Base-by-base conservation (phyloP, 2,329 filamentous ascomycete genomes). In the Alternaria rosae region DNA sequence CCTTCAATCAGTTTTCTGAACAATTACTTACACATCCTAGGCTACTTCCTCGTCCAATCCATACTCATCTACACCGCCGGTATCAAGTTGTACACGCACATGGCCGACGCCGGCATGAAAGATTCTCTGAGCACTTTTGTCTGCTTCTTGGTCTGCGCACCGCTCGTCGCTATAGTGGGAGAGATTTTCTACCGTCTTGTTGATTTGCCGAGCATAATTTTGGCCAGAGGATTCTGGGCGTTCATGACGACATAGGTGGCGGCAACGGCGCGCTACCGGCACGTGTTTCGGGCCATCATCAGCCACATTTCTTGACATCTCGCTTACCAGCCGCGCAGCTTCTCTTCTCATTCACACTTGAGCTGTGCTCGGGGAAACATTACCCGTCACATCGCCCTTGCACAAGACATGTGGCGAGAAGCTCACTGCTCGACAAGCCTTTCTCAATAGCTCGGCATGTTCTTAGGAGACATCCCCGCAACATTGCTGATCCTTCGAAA, bases 41-140 rank as follows among this genome's bases (percentile, higher is more conserved):
- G 80, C 67, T 78, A 76, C 61, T 82, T 82, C 64, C 74, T 82
- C 41, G 64, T 80, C 5, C 81, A 83, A 64, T 71, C 77, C 7
- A 77, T 79, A 51, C 68, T 83, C 26, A 73, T 81, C 38, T 83
- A 83, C 68, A 79, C 77, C 1, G 73, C 76, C 12, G 81, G 81
- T 48, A 81, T 83, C 69, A 79, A 78, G 54, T 61, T 79, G 4
- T 81, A 90, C 87, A 35, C 73, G 45, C 61, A 69, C 48, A 63
- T 76, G 55, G 61, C 70, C 53, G 41, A 44, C 17, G 26, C 61
- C 7, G 68, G 71, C 7, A 58, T 54, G 30, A 61, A 55, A 26
- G 57, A 51, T 17, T 54, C 61, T 13, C 20, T 65, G 8, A 68
- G 65, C 20, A 70, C 67, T 0, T 63, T 76, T 13, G 65, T 69